Evolutionary conservation across 139 green algal species (phyloP), one percentile per base, ranked within the genome.

Genomic region (Coelastrella sp.): DNA sequence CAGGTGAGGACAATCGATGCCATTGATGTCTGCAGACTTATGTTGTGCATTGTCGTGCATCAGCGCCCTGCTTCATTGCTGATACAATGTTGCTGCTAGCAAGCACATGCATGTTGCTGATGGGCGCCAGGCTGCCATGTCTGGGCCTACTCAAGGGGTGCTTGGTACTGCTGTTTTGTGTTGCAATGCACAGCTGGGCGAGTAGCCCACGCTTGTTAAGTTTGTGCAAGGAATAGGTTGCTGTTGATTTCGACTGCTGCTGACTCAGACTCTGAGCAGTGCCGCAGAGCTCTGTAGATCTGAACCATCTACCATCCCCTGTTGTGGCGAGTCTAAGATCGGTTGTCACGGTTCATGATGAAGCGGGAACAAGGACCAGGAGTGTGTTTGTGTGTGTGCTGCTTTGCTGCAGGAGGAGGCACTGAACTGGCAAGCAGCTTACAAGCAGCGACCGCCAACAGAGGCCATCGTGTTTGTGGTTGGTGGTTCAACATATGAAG

Each of bases 401-500:
- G 3, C 1, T 25, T 14, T 20, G 22, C 11, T 81, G 60, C 82
- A 94, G 90, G 93, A 95, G 57, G 94, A 96, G 68, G 85, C 88
- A 15, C 78, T 93, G 15, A 78, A 89, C 7, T 94, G 94, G 87
- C 89, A 93, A 61, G 85, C 92, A 19, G 86, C 92, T 4, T 94
- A 91, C 76, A 94, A 92, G 91, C 78, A 90, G 22, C 82, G 82
- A 78, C 93, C 95, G 17, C 94, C 96, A 3, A 91, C 93, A 57
- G 94, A 99, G 72, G 92, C 99, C 1, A 95, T 99, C 27, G 94
- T 98, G 0, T 99, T 99, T 90, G 95, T 99, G 22, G 92, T 99
- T 49, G 98, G 98, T 5, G 98, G 98, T n/a, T 97, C 96, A 4
- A 99, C 98, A 0, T 99, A 99, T 87, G 98, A 99, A 90, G 98